Evolutionary conservation across 768 basidiomycete species (phyloP).

Genomic region (Termitomyces sp.): DNA sequence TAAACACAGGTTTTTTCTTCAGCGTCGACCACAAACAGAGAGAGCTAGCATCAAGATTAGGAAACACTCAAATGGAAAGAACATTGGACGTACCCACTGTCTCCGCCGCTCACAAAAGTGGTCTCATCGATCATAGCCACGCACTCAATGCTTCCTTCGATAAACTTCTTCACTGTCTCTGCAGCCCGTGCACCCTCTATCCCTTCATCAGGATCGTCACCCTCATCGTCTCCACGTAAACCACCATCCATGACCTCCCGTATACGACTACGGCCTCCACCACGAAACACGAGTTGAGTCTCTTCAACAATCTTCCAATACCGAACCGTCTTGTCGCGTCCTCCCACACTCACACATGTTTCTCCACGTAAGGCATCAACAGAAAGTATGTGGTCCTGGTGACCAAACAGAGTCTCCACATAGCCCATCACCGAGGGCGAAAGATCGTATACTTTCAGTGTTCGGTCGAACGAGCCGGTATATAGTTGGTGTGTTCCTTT

Average conservation of each 20-base stretch:
- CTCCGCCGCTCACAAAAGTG: constrained; percentile 90
- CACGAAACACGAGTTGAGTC: constrained; percentile 92
- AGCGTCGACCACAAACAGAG: constrained; percentile 88
- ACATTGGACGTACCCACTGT: constrained; percentile 76
- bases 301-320: constrained; percentile 98
- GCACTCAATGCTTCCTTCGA: constrained; percentile 91
- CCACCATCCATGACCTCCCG: constrained; percentile 81
- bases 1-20: constrained; percentile 95
- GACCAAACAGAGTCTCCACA: constrained; percentile 95
- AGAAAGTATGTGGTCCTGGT: constrained; percentile 82
- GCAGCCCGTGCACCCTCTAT: constrained; percentile 25
- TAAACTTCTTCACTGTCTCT: constrained; percentile 46
- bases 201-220: constrained; percentile 34
- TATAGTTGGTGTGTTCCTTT: constrained; percentile 76
- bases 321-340: constrained; percentile 85
- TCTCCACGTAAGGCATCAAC: constrained; percentile 83
- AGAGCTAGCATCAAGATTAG: constrained; percentile 48
- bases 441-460: constrained; percentile 82
- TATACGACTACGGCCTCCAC: constrained; percentile 83
- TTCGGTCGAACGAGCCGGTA: constrained; percentile 81
- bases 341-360: constrained; percentile 83
- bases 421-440: constrained; percentile 77
- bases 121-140: constrained; percentile 95
- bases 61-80: background rate
- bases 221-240: constrained; percentile 57